These are phyloP conservation scores for Pseudozyma pruni DNA, from an alignment of 1,284 basidiomycete species.

Conservation along the genomic window DNA sequence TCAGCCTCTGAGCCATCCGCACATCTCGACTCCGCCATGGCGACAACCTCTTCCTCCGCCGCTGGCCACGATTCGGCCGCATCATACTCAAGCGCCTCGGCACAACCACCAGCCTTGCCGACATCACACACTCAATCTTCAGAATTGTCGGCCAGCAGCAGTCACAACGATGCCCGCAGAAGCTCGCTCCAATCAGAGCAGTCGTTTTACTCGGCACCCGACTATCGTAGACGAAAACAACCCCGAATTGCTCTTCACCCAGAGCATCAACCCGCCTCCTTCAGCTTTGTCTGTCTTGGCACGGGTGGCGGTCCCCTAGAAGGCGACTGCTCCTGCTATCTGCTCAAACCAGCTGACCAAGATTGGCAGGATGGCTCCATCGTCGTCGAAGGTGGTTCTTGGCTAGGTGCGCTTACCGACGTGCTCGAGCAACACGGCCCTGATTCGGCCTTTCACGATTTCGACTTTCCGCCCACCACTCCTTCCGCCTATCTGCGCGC, in stretches of 20 bases:
- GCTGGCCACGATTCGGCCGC: conserved; percentile 1
- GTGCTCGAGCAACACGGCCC: conserved; percentile 57
- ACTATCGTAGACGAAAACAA: conserved; percentile 43
- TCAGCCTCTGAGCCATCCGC: neutral
- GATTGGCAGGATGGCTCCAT: conserved; percentile 66
- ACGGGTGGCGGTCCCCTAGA: conserved; percentile 70
- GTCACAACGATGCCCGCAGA: conserved; percentile 14
- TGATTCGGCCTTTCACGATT: conserved; percentile 55
- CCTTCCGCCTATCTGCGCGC: conserved; percentile 52
- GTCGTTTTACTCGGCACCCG: conserved; percentile 43
- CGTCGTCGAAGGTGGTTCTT: conserved; percentile 67
- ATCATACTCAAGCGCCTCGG: conserved; percentile 15
- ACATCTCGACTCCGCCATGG: neutral
- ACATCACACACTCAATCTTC: neutral
- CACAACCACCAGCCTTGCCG: neutral
- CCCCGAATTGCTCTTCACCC: conserved; percentile 43
- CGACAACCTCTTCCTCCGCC: conserved; percentile 12
- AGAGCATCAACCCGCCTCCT: conserved; percentile 40
- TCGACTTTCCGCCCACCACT: conserved; percentile 49
- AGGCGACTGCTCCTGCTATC: conserved; percentile 68
- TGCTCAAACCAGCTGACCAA: conserved; percentile 66
- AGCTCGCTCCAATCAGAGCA: conserved; percentile 32
- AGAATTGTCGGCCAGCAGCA: conserved; percentile 10
- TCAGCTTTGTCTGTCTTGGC: conserved; percentile 67
- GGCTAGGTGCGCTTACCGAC: conserved; percentile 61